phyloP scores from a whole-genome alignment of 257 asterid genomes.

The Leptodermis oblonga region DNA sequence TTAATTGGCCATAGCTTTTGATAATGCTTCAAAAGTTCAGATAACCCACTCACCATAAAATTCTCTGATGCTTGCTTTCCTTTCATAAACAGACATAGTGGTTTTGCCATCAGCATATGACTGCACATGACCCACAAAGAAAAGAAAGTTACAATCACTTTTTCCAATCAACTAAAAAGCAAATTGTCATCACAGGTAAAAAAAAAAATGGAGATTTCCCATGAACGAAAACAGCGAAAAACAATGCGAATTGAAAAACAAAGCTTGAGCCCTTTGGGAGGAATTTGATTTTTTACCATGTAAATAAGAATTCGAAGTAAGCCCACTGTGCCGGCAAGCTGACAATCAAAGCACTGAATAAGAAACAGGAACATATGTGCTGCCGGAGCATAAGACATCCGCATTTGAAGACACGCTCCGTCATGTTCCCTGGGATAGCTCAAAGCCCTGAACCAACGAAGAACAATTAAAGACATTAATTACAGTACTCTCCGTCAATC shows the following conservation, averaged over 20 bases:
- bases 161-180: neutral
- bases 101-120: slow-evolving; percentile 34
- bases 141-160: neutral
- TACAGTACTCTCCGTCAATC: neutral
- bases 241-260: neutral
- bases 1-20: neutral
- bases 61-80: slow-evolving; percentile 35
- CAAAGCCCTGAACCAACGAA: slow-evolving; percentile 26
- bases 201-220: neutral
- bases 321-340: slow-evolving; percentile 34
- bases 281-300: slow-evolving; percentile 20
- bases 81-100: slow-evolving; percentile 27
- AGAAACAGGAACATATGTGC: slow-evolving; percentile 26
- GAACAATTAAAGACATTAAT: neutral
- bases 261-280: no score
- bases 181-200: neutral
- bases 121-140: slow-evolving; percentile 25
- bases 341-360: slow-evolving; percentile 34
- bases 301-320: slow-evolving; percentile 25
- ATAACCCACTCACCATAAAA: slow-evolving; percentile 31
- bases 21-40: neutral
- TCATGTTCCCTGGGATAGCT: slow-evolving; percentile 29
- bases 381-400: slow-evolving; percentile 31
- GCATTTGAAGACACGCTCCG: slow-evolving; percentile 34
- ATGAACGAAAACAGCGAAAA: neutral